Percentiles rank a stretch among this genome's conserved stretches.
Evolutionary conservation across 2,329 filamentous ascomycete species (phyloP).

Genomic region (Plectosphaerella sp.): DNA sequence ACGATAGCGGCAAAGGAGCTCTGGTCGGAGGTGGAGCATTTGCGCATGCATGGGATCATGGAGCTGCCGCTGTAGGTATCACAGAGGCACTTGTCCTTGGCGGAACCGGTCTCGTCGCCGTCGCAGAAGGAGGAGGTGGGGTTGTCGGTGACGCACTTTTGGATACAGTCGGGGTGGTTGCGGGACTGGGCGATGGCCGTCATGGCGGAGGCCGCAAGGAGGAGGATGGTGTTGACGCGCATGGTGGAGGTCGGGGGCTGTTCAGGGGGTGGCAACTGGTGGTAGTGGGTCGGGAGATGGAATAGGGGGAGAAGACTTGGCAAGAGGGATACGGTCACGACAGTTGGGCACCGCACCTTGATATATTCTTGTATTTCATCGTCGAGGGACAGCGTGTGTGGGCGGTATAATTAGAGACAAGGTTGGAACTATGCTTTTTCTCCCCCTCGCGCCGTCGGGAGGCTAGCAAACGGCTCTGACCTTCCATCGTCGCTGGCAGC

Average conservation of each 20-base stretch:
- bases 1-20: neutral
- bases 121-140: constrained; percentile 7
- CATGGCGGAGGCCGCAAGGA: neutral
- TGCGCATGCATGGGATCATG: constrained; percentile 5
- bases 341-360: no score
- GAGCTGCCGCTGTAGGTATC: constrained; percentile 2
- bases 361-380: no score
- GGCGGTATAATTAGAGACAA: no score
- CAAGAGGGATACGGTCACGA: no score
- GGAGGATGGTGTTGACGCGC: neutral
- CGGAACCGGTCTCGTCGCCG: constrained; percentile 7
- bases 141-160: neutral
- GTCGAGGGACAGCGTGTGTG: no score
- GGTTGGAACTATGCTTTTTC: no score
- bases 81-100: constrained; percentile 6
- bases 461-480: no score
- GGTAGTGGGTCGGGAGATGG: neutral
- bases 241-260: neutral
- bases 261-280: neutral
- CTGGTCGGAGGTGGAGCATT: constrained; percentile 3
- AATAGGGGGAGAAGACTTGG: neutral
- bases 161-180: constrained; percentile 1
- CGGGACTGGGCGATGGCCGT: neutral
- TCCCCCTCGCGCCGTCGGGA: no score
- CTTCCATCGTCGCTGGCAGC: neutral